Conservation (phyloP, 805 yeast species). For the Spathaspora sp. region DNA sequence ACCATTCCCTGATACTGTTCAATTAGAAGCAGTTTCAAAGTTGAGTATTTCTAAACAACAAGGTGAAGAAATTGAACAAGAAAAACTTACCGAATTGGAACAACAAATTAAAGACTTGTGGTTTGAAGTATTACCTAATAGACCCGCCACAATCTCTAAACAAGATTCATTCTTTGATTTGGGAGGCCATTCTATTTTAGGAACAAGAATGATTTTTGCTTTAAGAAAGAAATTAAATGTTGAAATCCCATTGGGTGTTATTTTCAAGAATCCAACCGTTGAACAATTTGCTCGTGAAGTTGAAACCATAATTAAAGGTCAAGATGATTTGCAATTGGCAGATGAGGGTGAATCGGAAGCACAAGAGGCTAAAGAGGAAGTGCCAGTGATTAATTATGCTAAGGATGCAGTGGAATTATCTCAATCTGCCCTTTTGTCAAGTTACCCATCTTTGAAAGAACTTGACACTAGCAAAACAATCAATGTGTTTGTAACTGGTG, state of each 20-base stretch:
- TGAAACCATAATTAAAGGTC: constrained; percentile 43
- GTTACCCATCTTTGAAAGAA: constrained; percentile 41
- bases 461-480: constrained; percentile 31
- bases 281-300: constrained; percentile 73
- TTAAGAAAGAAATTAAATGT: constrained; percentile 73
- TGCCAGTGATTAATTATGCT: constrained; percentile 47
- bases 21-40: constrained; percentile 70
- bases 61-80: constrained; percentile 42
- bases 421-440: constrained; percentile 33
- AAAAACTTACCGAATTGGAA: constrained; percentile 59
- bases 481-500: constrained; percentile 87
- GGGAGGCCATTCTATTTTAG: constrained; percentile 97
- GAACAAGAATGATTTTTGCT: constrained; percentile 94
- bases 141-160: constrained; percentile 72
- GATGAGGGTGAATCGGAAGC: constrained; percentile 11
- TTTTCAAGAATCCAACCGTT: constrained; percentile 87
- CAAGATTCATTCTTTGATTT: constrained; percentile 92
- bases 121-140: constrained; percentile 79
- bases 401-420: constrained; percentile 66
- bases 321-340: constrained; percentile 43
- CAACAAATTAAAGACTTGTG: constrained; percentile 73
- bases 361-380: constrained; percentile 19
- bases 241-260: constrained; percentile 84
- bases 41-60: constrained; percentile 29
- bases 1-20: constrained; percentile 91